Evolutionary conservation across 108 stramenopile species (phyloP).

Genomic region (Asterionellopsis glacialis): DNA sequence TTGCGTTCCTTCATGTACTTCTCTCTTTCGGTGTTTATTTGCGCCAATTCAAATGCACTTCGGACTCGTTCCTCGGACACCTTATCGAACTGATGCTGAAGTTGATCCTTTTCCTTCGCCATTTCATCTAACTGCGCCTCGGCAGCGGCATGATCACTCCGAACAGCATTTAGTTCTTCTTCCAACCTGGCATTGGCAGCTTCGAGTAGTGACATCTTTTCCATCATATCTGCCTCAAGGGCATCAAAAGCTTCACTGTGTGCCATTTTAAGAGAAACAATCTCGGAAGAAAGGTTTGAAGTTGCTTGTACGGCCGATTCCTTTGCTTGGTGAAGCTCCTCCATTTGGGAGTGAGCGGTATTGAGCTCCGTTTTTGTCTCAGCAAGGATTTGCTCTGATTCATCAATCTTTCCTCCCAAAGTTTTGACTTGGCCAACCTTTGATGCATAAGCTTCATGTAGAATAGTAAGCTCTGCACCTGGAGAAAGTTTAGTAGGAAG

Average conservation of each 20-base stretch:
- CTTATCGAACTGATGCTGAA: conserved; percentile 10
- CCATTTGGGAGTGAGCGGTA: conserved; percentile 44
- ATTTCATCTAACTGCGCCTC: conserved; percentile 8
- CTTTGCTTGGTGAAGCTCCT: not conserved
- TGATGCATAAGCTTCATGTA: conserved; percentile 1
- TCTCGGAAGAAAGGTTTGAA: conserved; percentile 39
- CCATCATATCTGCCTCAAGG: no score
- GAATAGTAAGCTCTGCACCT: not conserved
- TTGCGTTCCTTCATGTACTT: not conserved
- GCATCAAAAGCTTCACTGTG: conserved; percentile 31
- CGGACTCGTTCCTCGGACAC: conserved; percentile 18
- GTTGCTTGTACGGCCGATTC: not conserved
- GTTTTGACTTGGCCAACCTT: conserved; percentile 4
- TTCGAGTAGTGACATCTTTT: no score
- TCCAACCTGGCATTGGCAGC: no score
- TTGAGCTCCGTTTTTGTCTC: not conserved
- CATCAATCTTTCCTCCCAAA: not conserved
- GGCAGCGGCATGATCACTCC: no score
- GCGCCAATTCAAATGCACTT: conserved; percentile 20
- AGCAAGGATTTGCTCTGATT: not conserved
- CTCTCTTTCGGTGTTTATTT: conserved; percentile 11
- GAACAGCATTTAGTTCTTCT: no score
- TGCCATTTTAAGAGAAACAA: conserved; percentile 68
- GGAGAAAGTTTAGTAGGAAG: conserved; percentile 9
- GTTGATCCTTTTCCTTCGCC: not conserved